Evolutionary conservation across 306 rosid genomes (phyloP), one percentile per base, ranked within the genome.

Genomic region (Mucuna pruriens): DNA sequence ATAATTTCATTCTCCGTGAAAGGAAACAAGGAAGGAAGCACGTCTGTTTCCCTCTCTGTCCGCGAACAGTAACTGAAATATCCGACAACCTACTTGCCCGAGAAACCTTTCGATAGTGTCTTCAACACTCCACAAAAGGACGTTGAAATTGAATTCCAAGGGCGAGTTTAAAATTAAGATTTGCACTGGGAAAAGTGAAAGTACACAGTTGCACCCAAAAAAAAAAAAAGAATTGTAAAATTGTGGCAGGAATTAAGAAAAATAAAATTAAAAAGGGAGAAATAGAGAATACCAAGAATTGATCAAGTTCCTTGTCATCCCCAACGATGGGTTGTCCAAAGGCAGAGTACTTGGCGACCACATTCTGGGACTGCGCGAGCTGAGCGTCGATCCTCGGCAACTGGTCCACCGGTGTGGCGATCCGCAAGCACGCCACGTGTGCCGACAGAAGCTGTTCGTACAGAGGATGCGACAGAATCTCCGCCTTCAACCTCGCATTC

Each of bases 341-440:
- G 38, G 94, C 87, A 9, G 98, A 95, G 90, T 93, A 95, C 82
- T 95, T 95, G 25, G 94, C 90, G 65, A 95, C 90, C 69, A 95
- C 97, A 92, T 90, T 95, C 92, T 95, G 93, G 1, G 99, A 93
- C 90, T 92, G 92, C 1, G 93, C 92, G 40, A 95, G 88, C 92
- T 95, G 97, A 20, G 97, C 98, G 51, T 95, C 98, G 77, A 95
- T 95, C 84, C 97, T 93, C 1, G 99, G 97, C 80, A 95, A 74
- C 91, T 95, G 99, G 82, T 95, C 98, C 10, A 95, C 99, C 51
- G 98, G 99, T 20, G 99, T 95, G 33, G 99, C 98, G 85, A 95
- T 95, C 84, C 98, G 88, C 22, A 95, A 87, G 80, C 99, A 95
- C 17, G 97, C 91, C 73, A 95, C 99, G 72, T 93, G 98, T 3